Evolutionary conservation across 73 alveolate genomes (phyloP), one percentile per base, ranked within the genome.

Genomic region (Paraurostyla sp.): DNA sequence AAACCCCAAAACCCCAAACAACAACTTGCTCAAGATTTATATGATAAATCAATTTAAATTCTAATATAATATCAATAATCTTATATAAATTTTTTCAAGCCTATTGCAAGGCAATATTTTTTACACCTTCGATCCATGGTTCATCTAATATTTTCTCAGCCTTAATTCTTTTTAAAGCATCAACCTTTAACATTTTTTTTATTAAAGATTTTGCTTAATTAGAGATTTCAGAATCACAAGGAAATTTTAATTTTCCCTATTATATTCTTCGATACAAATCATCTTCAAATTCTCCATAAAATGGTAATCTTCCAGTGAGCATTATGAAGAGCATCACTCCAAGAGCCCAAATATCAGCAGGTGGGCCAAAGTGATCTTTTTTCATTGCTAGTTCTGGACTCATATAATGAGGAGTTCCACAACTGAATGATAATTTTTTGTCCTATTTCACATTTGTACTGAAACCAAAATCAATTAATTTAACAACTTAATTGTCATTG

Each of bases 381-480:
- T 84, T 89, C 68, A 43, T 58, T 11, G 89, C 92, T 68, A 90
- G 59, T 63, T 90, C 95, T 35, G 95, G 95, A 0, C 94, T 90
- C 92, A 89, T 89, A 85, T 90, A 90, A 35, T 69, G 71, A 0
- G 95, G 95, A 45, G 93, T 90, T 27, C 95, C 95, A 73, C 95
- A 90, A 41, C 65, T 52, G 0, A 89, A 40, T 7, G 4, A 69
- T 18, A 87, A 60, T 50, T 73, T 87, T 48, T 90, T 86, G 22
- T 90, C 90, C 20, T 42, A 32, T 36, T 65, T 58, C 11, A 85
- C 50, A 57, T 59, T 80, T 22, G 83, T 80, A 0, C 91, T 63
- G 49, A 90, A 90, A 20, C 95, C 95, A 87, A 90, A 90, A 50
- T 90, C 95, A 27, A 90, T 90, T 0, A 90, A 18, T 51, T 90